Base-by-base conservation (phyloP, 768 basidiomycete species). In the Serendipita sp. region DNA sequence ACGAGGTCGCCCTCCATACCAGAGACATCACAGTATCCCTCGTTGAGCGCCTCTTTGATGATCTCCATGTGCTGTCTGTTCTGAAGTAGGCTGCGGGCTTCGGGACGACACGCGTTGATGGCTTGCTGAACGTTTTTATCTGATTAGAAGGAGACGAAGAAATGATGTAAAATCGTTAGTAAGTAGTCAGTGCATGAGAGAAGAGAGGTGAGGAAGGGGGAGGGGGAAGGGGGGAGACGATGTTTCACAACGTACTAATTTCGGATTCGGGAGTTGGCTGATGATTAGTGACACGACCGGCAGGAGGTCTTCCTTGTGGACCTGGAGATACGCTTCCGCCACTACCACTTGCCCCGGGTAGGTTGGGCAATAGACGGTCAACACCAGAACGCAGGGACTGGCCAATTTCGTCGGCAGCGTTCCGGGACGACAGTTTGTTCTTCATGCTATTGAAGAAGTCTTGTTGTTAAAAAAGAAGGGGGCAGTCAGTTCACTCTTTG, bases 1-100 rank as follows among this genome's bases (percentile, higher is more conserved):
- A 74, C 77, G 62, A 91, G 72, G 68, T 88, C 80, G 5, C 79
- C 81, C 17, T 76, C 75, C 45, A 78, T 75, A 1, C 85, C 88
- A 58, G 83, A 84, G 13, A 84, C 72, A 71, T 92, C 90, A 66
- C 90, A 91, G 68, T 91, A 92, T 2, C 86, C 85, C 65, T 89
- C 86, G 65, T 88, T 77, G n/a, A 86, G 68, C 5, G 82, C 82
- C 69, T 90, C 88, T 66, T 81, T 85, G 33, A 93, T 80, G 53
- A 77, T 75, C 64, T 81, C 80, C 84, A 90, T 85, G 43, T 81
- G 76, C 68, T 84, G 76, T 50, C 81, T 74, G 69, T 86, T 88
- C 58, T 76, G 76, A 9, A 92, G 68, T 16, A 86, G 68, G 60
- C 81, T 77, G 3, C 78, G 77, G 24, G 79, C 79, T 72, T 92